Percentiles rank a stretch among this genome's conserved stretches.
Conservation (phyloP, 331 rosid genomes). For the Malus hybrid region DNA sequence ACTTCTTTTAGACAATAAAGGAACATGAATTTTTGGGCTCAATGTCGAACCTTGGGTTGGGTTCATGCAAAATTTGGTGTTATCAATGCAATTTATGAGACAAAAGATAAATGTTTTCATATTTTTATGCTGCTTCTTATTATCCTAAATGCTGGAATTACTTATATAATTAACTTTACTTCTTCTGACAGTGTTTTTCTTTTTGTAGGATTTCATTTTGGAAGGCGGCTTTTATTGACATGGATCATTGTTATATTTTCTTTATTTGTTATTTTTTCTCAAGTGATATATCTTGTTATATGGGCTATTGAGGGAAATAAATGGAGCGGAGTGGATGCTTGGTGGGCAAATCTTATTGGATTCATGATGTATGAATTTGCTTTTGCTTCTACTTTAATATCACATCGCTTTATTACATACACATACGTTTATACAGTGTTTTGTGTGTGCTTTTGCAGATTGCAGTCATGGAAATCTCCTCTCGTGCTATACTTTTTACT, state of each 20-base stretch:
- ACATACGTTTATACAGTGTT: conserved; percentile 18
- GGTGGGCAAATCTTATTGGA: conserved; percentile 89
- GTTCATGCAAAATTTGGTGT: neutral
- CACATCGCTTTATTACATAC: neutral
- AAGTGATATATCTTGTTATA: conserved; percentile 49
- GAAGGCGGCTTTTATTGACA: conserved; percentile 44
- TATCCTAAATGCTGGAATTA: conserved; percentile 9
- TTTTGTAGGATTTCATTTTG: conserved; percentile 59
- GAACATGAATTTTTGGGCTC: neutral
- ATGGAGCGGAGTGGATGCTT: conserved; percentile 43
- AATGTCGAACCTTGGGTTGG: neutral
- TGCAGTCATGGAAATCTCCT: conserved; percentile 78
- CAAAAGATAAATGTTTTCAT: neutral
- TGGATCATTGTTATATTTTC: conserved; percentile 79
- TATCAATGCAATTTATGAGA: conserved; percentile 2
- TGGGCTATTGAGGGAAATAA: conserved; percentile 53
- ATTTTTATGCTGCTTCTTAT: conserved; percentile 1
- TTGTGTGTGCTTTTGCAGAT: conserved; percentile 54
- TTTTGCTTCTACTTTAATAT: conserved; percentile 12
- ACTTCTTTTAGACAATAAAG: neutral
- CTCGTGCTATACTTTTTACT: conserved; percentile 57
- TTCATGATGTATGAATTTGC: conserved; percentile 59
- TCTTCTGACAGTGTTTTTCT: conserved; percentile 6
- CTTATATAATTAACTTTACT: conserved; percentile 9
- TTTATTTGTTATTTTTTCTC: conserved; percentile 52